Evolutionary conservation across 176 grass and related monocot species (phyloP), one percentile per base, ranked within the genome.

Genomic region (Musa itinerans): DNA sequence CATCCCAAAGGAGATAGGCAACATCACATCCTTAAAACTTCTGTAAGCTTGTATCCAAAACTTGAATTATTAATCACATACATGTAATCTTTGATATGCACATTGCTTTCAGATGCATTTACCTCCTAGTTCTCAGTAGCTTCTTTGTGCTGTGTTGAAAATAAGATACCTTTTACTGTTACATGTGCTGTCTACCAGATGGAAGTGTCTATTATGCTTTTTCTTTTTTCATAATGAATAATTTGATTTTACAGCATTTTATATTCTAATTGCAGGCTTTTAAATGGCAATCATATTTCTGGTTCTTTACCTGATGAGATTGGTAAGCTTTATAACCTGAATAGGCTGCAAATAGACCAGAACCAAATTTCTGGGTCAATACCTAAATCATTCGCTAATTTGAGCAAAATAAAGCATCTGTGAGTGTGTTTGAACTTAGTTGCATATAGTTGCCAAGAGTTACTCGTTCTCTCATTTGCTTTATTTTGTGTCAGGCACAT

Each of bases 1-100:
- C 65, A 94, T 99, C 49, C 95, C 95, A 0, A 94, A 84, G 82
- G 95, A 99, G 87, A 78, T 99, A 78, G 95, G 95, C 74, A 91
- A 87, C 52, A 87, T 99, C 67, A 54, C 69, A 66, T 78, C 81
- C 13, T 78, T 99, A 63, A 75, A 68, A 74, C 95, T 99, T 65
- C 53, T 99, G 95, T 99, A 73, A 91, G 83, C 84, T 83, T 70
- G 16, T 70, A 51, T 51, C 29, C 66, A 19, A 2, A 52, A 70
- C 48, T 2, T 27, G 8, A 0, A 68, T 72, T 17, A 22, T 54
- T 16, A 69, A 69, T 68, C 53, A 79, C 2, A 20, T 65, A 80
- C 61, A 23, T 67, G 54, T 13, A 71, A 17, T 84, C 48, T 19
- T 84, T 62, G 10, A 58, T 57, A 68, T 23, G 72, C 64, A 74